These are phyloP conservation scores for Colletotrichum liriopes DNA, from an alignment of 2,329 filamentous ascomycete genomes.

Conservation along the genomic window DNA sequence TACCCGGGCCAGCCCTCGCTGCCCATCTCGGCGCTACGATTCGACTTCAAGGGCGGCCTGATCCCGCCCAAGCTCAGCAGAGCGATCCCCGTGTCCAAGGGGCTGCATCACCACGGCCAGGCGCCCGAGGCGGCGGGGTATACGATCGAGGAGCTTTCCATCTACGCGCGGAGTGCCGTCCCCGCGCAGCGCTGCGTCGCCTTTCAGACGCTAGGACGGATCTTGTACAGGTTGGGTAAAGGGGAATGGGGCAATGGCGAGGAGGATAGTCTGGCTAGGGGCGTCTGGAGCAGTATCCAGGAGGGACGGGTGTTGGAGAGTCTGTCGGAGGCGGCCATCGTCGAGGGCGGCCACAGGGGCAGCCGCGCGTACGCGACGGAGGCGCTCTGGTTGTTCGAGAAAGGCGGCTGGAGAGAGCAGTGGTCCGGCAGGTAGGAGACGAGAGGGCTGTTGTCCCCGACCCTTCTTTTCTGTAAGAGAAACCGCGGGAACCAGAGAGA, in stretches of 20 bases:
- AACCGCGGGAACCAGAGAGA: not conserved
- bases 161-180: conserved; percentile 84
- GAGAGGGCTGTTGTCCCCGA: not conserved
- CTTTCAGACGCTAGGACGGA: conserved; percentile 89
- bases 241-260: conserved; percentile 76
- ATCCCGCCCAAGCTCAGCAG: conserved; percentile 84
- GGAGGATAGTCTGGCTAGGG: conserved; percentile 77
- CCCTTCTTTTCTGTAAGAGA: not conserved
- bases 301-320: conserved; percentile 83
- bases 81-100: conserved; percentile 81
- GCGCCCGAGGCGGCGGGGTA: conserved; percentile 96
- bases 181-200: conserved; percentile 91
- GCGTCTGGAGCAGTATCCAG: conserved; percentile 86
- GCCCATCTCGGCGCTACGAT: conserved; percentile 84
- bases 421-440: conserved; percentile 66
- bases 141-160: conserved; percentile 88
- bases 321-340: conserved; percentile 82
- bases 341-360: conserved; percentile 80
- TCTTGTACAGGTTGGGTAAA: conserved; percentile 86
- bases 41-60: conserved; percentile 87
- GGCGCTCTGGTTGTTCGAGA: conserved; percentile 86
- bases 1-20: conserved; percentile 82
- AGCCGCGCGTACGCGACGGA: conserved; percentile 89
- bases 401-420: conserved; percentile 79
- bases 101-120: conserved; percentile 93